A percentile compares a stretch with the other conserved stretches of the same genome.
phyloP scores from a whole-genome alignment of 306 rosid species.

The Trichosanthes truncata region DNA sequence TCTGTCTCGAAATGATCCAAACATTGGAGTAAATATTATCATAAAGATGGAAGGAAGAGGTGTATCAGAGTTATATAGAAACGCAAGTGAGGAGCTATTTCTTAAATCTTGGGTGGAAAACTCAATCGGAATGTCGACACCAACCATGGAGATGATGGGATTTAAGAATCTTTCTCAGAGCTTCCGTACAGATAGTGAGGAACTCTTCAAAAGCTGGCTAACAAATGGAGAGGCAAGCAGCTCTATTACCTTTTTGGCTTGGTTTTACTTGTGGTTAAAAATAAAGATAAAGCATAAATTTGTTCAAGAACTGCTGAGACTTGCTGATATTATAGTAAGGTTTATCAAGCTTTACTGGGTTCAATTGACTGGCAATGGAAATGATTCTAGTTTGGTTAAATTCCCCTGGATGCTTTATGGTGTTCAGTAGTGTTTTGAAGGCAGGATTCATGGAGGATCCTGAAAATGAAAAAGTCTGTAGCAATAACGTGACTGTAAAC shows the following conservation, averaged over 20 bases:
- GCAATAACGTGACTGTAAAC: background rate
- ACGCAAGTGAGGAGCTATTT: conserved; percentile 77
- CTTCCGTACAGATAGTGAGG: conserved; percentile 77
- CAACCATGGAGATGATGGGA: conserved; percentile 73
- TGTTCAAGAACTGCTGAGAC: background rate
- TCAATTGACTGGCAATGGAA: background rate
- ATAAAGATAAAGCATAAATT: background rate
- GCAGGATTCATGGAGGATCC: background rate
- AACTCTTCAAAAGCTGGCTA: conserved; percentile 92
- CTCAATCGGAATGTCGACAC: conserved; percentile 54
- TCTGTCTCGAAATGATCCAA: conserved; percentile 8
- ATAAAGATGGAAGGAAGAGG: conserved; percentile 78
- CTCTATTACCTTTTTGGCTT: conserved; percentile 10
- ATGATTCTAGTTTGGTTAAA: background rate
- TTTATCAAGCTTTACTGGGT: background rate
- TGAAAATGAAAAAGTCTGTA: background rate
- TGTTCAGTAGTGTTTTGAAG: background rate
- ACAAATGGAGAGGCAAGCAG: conserved; percentile 90
- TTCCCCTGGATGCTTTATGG: background rate
- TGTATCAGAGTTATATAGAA: conserved; percentile 60
- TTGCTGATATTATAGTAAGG: background rate
- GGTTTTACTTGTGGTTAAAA: conserved; percentile 10
- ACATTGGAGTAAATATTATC: conserved; percentile 3
- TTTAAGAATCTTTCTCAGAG: conserved; percentile 63
- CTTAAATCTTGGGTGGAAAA: conserved; percentile 69